A percentile compares a stretch with the other conserved stretches of the same genome.
These are phyloP conservation scores for Mallotus repandus DNA, from an alignment of 441 rosid genomes.

Conservation along the genomic window DNA sequence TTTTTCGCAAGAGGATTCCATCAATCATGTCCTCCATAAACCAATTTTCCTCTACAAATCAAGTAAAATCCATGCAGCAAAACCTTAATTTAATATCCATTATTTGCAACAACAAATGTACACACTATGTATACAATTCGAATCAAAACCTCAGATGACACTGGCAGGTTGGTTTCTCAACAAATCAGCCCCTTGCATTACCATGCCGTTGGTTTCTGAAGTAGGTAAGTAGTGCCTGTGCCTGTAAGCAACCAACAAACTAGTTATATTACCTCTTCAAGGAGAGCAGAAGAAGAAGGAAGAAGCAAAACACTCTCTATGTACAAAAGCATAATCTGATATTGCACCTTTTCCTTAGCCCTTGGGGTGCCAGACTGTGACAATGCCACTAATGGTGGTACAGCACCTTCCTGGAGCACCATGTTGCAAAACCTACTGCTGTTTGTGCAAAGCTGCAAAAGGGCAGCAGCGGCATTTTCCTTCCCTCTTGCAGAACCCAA, in stretches of 20 bases:
- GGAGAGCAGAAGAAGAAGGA: background rate
- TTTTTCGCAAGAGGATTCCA: constrained; percentile 22
- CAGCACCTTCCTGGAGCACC: constrained; percentile 92
- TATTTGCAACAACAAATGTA: constrained; percentile 43
- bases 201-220: constrained; percentile 84
- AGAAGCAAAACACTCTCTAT: background rate
- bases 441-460: constrained; percentile 66
- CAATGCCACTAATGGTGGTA: constrained; percentile 85
- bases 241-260: constrained; percentile 44
- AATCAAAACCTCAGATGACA: constrained; percentile 30
- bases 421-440: constrained; percentile 52
- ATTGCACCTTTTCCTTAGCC: constrained; percentile 77
- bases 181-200: constrained; percentile 56
- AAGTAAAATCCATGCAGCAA: constrained; percentile 26
- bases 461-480: constrained; percentile 96
- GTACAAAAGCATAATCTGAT: background rate
- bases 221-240: constrained; percentile 71
- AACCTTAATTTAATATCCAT: constrained; percentile 30
- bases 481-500: constrained; percentile 89
- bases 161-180: constrained; percentile 12
- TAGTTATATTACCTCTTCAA: background rate
- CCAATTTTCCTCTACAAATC: constrained; percentile 31
- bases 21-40: constrained; percentile 28
- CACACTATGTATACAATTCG: constrained; percentile 31
- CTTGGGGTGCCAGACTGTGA: constrained; percentile 82